Evolutionary conservation across 2,329 filamentous ascomycete genomes (phyloP).

Genomic region (Thielaviopsis punctulata): DNA sequence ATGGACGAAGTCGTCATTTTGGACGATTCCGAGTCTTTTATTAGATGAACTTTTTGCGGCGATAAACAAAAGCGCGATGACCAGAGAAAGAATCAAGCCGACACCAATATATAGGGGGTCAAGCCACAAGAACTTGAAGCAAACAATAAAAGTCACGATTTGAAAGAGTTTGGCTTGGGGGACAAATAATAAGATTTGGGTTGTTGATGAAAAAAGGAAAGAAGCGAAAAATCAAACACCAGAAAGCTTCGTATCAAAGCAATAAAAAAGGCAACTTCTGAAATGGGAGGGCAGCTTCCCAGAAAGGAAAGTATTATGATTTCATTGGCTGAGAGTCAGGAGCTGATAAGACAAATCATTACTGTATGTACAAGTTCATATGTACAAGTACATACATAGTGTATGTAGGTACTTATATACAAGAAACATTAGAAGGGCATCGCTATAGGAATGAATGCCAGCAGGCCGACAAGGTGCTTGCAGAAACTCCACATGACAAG

Average conservation of each 20-base stretch:
- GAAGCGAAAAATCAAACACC: background rate
- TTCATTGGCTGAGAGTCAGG: background rate
- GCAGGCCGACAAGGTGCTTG: too few species aligned
- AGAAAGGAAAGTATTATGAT: conserved; percentile 4
- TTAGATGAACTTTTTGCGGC: too few species aligned
- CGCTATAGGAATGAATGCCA: too few species aligned
- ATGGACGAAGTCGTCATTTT: conserved; percentile 53
- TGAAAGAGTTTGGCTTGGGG: too few species aligned
- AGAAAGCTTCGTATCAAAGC: background rate
- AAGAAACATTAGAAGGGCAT: too few species aligned
- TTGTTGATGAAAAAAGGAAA: conserved; percentile 1
- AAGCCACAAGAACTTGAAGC: background rate
- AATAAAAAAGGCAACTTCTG: background rate
- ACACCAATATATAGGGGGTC: background rate
- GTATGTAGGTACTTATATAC: too few species aligned
- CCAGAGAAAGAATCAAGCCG: too few species aligned
- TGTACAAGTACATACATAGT: too few species aligned
- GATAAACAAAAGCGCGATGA: background rate
- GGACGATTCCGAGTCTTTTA: background rate
- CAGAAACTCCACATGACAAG: too few species aligned
- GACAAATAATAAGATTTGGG: too few species aligned
- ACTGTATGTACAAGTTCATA: too few species aligned
- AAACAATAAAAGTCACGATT: background rate
- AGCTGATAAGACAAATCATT: too few species aligned
- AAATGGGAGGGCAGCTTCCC: background rate